phyloP scores from a whole-genome alignment of 2,329 filamentous ascomycete species.

The Hypoxylon sp. region DNA sequence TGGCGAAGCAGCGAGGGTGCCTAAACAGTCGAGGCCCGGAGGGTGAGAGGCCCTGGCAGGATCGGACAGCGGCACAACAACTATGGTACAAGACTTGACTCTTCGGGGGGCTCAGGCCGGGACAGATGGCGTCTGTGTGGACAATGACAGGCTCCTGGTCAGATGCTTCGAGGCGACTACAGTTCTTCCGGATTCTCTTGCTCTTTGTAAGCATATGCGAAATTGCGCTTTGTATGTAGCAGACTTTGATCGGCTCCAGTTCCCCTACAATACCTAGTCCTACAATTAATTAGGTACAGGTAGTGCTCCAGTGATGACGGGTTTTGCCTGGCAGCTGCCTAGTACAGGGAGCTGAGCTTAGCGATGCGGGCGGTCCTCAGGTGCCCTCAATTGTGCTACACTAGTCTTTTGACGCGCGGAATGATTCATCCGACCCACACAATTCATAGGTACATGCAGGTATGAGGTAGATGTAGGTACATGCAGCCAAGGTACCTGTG shows the following conservation, averaged over 20 bases:
- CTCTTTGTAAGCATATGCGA: conserved; percentile 20
- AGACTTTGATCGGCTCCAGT: conserved; percentile 71
- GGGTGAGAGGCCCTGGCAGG: background rate
- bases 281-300: background rate
- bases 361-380: background rate
- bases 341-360: background rate
- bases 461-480: background rate
- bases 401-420: background rate
- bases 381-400: background rate
- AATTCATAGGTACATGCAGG: background rate
- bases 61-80: conserved; percentile 1
- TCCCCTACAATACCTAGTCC: background rate
- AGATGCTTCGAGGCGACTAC: background rate
- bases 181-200: conserved; percentile 20
- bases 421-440: background rate
- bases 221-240: conserved; percentile 26
- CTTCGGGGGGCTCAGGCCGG: background rate
- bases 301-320: background rate
- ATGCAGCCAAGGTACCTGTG: background rate
- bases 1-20: conserved; percentile 33
- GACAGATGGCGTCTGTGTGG: background rate
- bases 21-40: conserved; percentile 15
- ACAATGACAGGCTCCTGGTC: background rate
- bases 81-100: conserved; percentile 9
- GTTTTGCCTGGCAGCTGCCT: background rate